A percentile compares a stretch with the other conserved stretches of the same genome.
phyloP scores from a whole-genome alignment of 139 green algal species.

The Chlamydomonas urium region DNA sequence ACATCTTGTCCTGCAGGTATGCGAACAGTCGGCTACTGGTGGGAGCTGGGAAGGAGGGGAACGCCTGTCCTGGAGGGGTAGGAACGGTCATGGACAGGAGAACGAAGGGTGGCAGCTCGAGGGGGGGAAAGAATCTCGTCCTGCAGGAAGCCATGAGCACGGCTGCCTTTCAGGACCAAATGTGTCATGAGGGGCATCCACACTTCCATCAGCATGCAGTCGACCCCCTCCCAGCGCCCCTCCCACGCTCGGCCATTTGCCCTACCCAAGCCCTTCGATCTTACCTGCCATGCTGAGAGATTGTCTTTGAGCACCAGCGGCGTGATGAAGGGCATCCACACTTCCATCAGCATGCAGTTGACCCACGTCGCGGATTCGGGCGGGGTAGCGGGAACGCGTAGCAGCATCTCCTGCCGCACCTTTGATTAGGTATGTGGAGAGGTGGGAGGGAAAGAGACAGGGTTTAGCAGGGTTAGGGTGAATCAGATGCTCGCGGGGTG shows the following conservation, averaged over 20 bases:
- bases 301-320: constrained; percentile 44
- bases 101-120: too few relatives aligned
- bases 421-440: background rate
- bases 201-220: constrained; percentile 30
- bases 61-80: constrained; percentile 36
- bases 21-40: too few relatives aligned
- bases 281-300: constrained; percentile 34
- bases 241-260: background rate
- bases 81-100: too few relatives aligned
- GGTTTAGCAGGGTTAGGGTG: background rate
- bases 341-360: constrained; percentile 29
- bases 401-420: constrained; percentile 15
- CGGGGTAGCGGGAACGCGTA: constrained; percentile 24
- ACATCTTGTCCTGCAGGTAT: constrained; percentile 29
- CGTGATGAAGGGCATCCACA: constrained; percentile 37
- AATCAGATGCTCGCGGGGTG: background rate
- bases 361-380: constrained; percentile 40
- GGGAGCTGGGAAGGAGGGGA: too few relatives aligned
- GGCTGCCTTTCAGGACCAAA: constrained; percentile 37
- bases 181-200: constrained; percentile 37
- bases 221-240: constrained; percentile 34
- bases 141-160: too few relatives aligned
- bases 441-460: background rate
- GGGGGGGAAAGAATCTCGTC: too few relatives aligned
- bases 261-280: background rate